Base-by-base conservation (phyloP, 2,329 filamentous ascomycete genomes). In the Xylaria sp. region DNA sequence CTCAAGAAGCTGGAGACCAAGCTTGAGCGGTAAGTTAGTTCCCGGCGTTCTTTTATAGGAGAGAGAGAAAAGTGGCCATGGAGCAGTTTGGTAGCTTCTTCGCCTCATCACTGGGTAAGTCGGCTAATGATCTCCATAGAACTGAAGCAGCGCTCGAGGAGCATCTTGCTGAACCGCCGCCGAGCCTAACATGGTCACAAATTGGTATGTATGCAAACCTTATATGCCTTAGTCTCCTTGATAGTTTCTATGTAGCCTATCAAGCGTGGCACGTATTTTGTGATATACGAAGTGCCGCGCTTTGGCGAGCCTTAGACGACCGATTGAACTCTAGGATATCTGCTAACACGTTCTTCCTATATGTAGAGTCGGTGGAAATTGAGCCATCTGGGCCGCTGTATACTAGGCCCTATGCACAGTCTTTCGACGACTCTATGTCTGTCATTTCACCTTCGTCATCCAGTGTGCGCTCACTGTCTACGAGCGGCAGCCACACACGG, bases 1-100 rank as follows among this genome's bases (percentile, higher is more conserved):
- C 59, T 75, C 42, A 73, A 73, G 44, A 73, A 74, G 60, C 40
- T 75, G 33, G 74, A 75, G 51, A 44, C 71, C 10, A 72, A 72
- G 64, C 51, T 74, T 17, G 74, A 76, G 7, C 65, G 75, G 73
- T 69, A 63, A 71, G 72, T 72, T 40, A 36, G 56, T 48, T 33
- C 23, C 26, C 15, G 17, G 3, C 17, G 46, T 33, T 2, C 49
- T 23, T 20, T 33, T 3, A 53, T 26, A 31, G 7, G 33, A 10
- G 7, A 33, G 33, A 33, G 33, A 33, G 44, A 20, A 13, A 42
- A 44, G 40, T 11, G 13, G 31, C 23, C 46, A 42, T 23, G 17
- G 33, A 57, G 10, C 33, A 53, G 13, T 49, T 36, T 36, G 6
- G 31, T 38, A 38, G 4, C 20, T 54, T 38, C 26, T 33, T 49